Evolutionary conservation across 2,329 filamentous ascomycete genomes (phyloP).

Genomic region (Colletotrichum melonis): DNA sequence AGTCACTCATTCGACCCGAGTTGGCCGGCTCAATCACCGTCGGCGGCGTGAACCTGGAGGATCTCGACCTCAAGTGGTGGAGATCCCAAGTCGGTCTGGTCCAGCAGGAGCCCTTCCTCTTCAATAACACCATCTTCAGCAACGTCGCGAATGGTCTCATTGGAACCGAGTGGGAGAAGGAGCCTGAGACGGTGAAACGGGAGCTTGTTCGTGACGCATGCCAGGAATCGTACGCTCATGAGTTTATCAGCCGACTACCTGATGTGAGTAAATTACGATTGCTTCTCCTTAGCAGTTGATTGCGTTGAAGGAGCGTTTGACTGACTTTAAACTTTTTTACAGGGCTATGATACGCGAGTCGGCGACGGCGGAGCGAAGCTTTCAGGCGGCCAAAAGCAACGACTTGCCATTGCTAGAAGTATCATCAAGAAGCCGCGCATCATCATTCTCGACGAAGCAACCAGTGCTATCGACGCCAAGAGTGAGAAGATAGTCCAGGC

Average conservation of each 20-base stretch:
- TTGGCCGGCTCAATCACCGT: conserved; percentile 32
- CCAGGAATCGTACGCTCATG: conserved; percentile 62
- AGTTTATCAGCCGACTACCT: conserved; percentile 63
- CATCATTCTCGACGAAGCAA: conserved; percentile 73
- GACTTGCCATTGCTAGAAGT: conserved; percentile 71
- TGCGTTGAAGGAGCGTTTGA: neutral
- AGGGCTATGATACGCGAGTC: conserved; percentile 65
- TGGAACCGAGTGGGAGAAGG: conserved; percentile 49
- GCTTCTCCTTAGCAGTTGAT: too few relatives aligned
- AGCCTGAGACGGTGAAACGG: conserved; percentile 51
- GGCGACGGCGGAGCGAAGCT: conserved; percentile 70
- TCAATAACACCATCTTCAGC: conserved; percentile 62
- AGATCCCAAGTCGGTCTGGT: conserved; percentile 61
- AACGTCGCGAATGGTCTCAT: conserved; percentile 60
- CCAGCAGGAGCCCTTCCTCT: conserved; percentile 67
- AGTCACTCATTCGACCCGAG: neutral
- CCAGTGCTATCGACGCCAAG: conserved; percentile 57
- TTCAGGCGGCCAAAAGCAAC: conserved; percentile 71
- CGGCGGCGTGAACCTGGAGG: conserved; percentile 36
- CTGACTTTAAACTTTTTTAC: neutral
- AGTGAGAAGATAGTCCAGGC: conserved; percentile 54
- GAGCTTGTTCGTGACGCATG: conserved; percentile 59
- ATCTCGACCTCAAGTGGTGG: conserved; percentile 52
- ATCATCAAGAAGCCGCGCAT: conserved; percentile 71
- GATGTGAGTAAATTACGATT: conserved; percentile 39